Conservation (phyloP, 176 grass and related monocot genomes). For the Cenchrus purpureus region DNA sequence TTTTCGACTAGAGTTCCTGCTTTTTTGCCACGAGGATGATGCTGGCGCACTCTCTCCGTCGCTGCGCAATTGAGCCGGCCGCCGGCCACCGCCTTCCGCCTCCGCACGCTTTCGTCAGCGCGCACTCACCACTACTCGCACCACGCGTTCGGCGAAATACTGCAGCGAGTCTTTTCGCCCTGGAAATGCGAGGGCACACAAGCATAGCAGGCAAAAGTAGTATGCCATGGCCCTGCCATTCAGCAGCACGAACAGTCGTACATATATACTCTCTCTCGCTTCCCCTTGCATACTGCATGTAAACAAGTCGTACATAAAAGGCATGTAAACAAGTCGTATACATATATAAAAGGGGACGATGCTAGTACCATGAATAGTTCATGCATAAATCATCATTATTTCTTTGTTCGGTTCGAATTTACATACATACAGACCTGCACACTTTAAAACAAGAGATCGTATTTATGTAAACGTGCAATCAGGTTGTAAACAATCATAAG, state of each 20-base stretch:
- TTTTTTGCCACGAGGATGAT: too few relatives aligned
- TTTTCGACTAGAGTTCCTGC: too few relatives aligned
- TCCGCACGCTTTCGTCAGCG: background rate
- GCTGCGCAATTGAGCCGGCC: background rate
- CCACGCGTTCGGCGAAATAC: background rate
- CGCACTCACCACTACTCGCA: background rate
- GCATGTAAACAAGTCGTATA: background rate
- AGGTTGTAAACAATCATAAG: too few relatives aligned
- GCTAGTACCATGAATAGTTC: background rate
- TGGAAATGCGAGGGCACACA: too few relatives aligned
- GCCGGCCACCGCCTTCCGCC: background rate
- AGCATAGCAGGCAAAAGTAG: background rate
- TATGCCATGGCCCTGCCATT: slow-evolving; percentile 26
- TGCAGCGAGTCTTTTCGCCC: background rate
- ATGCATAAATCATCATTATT: background rate
- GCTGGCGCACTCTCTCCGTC: too few relatives aligned
- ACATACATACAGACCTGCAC: too few relatives aligned
- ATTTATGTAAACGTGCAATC: too few relatives aligned
- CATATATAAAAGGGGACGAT: background rate
- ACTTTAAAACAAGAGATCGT: too few relatives aligned
- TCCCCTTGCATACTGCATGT: background rate
- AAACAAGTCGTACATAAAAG: background rate
- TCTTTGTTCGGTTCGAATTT: too few relatives aligned
- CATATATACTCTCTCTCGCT: too few relatives aligned
- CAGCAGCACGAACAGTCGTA: background rate